phyloP scores from a whole-genome alignment of 805 yeast genomes.

The Spathaspora passalidarum region DNA sequence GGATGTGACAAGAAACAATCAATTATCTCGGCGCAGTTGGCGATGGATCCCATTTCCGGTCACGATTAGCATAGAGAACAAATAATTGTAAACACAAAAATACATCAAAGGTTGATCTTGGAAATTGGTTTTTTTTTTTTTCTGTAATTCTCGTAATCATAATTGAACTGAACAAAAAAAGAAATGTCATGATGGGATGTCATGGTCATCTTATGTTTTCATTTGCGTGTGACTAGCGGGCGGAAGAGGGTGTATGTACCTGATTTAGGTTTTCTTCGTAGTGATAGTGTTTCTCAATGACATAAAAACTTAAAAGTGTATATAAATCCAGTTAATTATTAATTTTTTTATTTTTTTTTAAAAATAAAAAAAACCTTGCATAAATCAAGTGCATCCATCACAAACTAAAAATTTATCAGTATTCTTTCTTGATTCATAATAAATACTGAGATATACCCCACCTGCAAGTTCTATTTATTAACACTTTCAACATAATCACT shows the following conservation, averaged over 20 bases:
- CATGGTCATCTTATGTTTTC: not conserved
- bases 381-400: not conserved
- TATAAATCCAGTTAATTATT: not conserved
- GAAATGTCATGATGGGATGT: not conserved
- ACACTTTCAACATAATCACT: no score
- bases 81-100: not conserved
- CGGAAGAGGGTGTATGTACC: not conserved
- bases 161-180: not conserved
- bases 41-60: no score
- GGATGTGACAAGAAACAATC: no score
- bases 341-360: not conserved
- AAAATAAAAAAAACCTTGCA: not conserved
- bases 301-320: not conserved
- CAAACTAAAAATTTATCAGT: not conserved
- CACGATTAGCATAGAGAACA: no score
- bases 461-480: no score
- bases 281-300: not conserved
- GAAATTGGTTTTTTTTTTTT: no score
- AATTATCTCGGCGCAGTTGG: no score
- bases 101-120: not conserved
- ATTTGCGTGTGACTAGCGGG: not conserved
- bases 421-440: not conserved
- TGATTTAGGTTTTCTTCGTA: not conserved
- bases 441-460: no score
- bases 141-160: not conserved